These are phyloP conservation scores for Alternaria sp. DNA, from an alignment of 2,329 filamentous ascomycete species.

Conservation along the genomic window DNA sequence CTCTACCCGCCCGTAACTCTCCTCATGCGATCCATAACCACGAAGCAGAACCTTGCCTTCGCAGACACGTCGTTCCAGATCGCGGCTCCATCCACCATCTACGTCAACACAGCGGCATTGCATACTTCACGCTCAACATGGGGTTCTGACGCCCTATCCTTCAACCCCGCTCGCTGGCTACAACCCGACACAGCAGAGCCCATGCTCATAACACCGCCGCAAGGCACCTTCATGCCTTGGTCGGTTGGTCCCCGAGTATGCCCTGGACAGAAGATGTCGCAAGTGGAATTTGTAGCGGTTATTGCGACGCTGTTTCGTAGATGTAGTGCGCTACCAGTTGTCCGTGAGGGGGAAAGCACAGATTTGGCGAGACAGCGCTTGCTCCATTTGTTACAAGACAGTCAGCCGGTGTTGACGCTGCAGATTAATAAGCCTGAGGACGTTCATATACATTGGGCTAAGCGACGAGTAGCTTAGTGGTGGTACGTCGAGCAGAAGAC, in stretches of 20 bases:
- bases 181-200: not conserved
- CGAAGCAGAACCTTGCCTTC: not conserved
- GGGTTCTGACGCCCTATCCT: not conserved
- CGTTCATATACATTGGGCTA: not conserved
- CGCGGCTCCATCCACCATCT: not conserved
- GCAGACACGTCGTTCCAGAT: not conserved
- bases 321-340: constrained; percentile 10
- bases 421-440: constrained; percentile 12
- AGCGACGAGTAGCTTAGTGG: not conserved
- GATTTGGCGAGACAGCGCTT: constrained; percentile 9
- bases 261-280: constrained; percentile 45
- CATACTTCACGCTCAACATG: constrained; percentile 4
- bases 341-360: constrained; percentile 3
- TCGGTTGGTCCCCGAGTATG: constrained; percentile 35
- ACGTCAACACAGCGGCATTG: constrained; percentile 10
- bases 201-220: not conserved
- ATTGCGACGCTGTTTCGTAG: constrained; percentile 22
- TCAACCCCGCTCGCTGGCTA: constrained; percentile 1
- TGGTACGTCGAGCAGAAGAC: not conserved
- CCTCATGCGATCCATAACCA: constrained; percentile 1
- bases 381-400: constrained; percentile 10
- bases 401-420: constrained; percentile 12
- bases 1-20: constrained; percentile 16
- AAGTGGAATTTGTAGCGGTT: constrained; percentile 46
- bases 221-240: constrained; percentile 16